These are phyloP conservation scores for Lepiota venenata DNA, from an alignment of 768 basidiomycete genomes.

Conservation along the genomic window DNA sequence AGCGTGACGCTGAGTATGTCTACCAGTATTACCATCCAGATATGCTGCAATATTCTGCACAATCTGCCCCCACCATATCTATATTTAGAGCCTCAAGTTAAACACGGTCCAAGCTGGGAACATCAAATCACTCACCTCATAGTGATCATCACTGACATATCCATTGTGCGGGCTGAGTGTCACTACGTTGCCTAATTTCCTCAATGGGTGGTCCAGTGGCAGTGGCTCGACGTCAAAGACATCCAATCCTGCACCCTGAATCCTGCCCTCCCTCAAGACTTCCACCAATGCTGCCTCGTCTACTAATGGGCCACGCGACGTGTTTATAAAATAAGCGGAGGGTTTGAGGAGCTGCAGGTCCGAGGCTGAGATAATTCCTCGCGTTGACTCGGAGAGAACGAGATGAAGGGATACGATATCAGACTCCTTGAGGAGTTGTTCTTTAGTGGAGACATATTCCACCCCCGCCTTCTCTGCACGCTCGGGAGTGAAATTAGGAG, in stretches of 20 bases:
- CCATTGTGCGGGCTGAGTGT: slow-evolving; percentile 61
- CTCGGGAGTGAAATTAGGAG: slow-evolving; percentile 57
- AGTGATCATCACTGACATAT: slow-evolving; percentile 51
- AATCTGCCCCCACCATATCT: neutral
- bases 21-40: too few species aligned
- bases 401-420: slow-evolving; percentile 64
- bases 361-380: slow-evolving; percentile 40
- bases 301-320: slow-evolving; percentile 62
- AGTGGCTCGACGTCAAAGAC: slow-evolving; percentile 69
- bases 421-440: slow-evolving; percentile 46
- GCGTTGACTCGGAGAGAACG: slow-evolving; percentile 49
- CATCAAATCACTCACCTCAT: slow-evolving; percentile 33
- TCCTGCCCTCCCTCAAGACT: slow-evolving; percentile 39
- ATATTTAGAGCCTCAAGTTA: neutral
- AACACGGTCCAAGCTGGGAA: neutral
- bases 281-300: slow-evolving; percentile 55
- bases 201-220: slow-evolving; percentile 51
- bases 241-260: slow-evolving; percentile 61
- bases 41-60: neutral
- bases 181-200: slow-evolving; percentile 44
- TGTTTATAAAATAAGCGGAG: slow-evolving; percentile 61
- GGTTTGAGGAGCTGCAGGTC: slow-evolving; percentile 56
- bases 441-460: slow-evolving; percentile 44
- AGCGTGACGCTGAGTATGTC: too few species aligned
- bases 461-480: slow-evolving; percentile 51